Evolutionary conservation across 345 rosid species (phyloP), one percentile per base, ranked within the genome.

Genomic region (Syzygium jambos): DNA sequence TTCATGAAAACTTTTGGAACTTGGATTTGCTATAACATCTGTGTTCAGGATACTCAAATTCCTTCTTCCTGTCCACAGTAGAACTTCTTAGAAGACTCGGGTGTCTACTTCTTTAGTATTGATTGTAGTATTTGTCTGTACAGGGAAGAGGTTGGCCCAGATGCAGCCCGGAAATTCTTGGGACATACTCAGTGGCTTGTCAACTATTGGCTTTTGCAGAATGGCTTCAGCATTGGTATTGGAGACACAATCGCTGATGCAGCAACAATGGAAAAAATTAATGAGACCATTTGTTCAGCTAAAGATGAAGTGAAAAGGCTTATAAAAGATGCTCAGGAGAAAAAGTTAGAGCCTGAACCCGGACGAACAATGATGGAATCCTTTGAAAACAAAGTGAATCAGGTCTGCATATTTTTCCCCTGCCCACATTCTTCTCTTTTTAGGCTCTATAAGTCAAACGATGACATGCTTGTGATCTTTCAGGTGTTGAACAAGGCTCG

Each of bases 111-210:
- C 25, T 52, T 84, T 29, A 52, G 54, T 84, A n/a, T 29, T 84
- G 14, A 29, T 29, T 52, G 85, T 11, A 55, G 27, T 88, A 57
- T 87, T 57, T 14, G 56, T 87, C 51, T 87, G 43, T 87, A 27
- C 91, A 97, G 99, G 99, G 99, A 97, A 92, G 99, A 97, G 89
- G 99, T 97, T 89, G 99, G 99, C 88, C 99, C 99, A 53, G 99
- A 97, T 96, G 98, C 99, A 22, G 99, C 99, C 85, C 95, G 99
- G 87, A 97, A 96, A 88, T 97, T 97, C 92, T 94, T 97, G 88
- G 99, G 99, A 57, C 99, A 97, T 88, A 97, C 99, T 13, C 99
- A 97, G 87, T 97, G 99, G 99, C 99, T 97, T 91, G 99, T 97
- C 86, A 97, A 97, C 87, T 97, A 97, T 91, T 97, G 99, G 99